phyloP scores from a whole-genome alignment of 139 green algal species.

The Chlorella vulgaris region DNA sequence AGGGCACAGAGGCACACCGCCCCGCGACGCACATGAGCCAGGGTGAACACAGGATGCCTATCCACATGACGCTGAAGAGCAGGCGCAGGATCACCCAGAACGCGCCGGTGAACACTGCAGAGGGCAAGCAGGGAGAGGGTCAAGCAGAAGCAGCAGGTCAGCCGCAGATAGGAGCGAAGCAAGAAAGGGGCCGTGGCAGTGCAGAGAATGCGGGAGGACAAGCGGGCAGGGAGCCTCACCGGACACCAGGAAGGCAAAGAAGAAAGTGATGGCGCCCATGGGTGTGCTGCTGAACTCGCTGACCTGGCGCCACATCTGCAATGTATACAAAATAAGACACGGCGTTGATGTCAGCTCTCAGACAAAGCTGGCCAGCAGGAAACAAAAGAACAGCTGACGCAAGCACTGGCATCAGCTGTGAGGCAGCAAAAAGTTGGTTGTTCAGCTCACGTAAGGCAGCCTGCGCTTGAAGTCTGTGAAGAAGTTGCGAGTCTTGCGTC shows the following conservation, averaged over 20 bases:
- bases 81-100: constrained; percentile 32
- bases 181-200: no score
- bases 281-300: constrained; percentile 24
- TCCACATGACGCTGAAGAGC: constrained; percentile 14
- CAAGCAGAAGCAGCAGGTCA: no score
- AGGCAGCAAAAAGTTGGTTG: no score
- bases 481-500: neutral
- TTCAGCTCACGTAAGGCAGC: neutral
- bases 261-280: constrained; percentile 20
- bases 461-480: constrained; percentile 1
- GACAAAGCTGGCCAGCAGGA: no score
- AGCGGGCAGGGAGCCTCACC: neutral
- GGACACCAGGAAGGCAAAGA: constrained; percentile 30
- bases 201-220: neutral
- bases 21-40: constrained; percentile 15
- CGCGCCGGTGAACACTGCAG: constrained; percentile 18
- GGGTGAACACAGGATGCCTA: constrained; percentile 10
- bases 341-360: no score
- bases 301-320: constrained; percentile 6
- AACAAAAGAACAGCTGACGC: no score
- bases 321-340: neutral
- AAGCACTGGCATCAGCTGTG: no score
- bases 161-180: no score
- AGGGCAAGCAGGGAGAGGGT: no score
- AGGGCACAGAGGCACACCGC: no score